Evolutionary conservation across 768 basidiomycete species (phyloP), one percentile per base, ranked within the genome.

Genomic region (Termitomyces sp.): DNA sequence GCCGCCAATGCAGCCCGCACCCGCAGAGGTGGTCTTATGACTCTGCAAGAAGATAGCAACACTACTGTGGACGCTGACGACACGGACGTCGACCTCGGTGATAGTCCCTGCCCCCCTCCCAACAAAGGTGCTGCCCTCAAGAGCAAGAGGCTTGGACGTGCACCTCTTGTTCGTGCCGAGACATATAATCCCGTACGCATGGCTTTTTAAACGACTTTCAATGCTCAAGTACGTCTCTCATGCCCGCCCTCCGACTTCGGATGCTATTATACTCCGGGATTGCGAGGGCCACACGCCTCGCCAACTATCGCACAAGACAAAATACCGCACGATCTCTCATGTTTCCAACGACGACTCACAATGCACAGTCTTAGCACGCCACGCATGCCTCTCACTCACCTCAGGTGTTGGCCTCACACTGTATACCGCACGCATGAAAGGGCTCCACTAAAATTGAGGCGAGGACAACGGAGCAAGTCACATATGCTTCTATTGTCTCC

Each of bases 21-120:
- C 45, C 82, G 88, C 49, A 81, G 88, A 52, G 78, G 75, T 3
- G 70, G 70, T 45, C 72, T 92, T 43, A 78, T 77, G 58, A 85
- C 89, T 13, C 80, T 93, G 4, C 75, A 77, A 9, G 89, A 90
- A 69, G 87, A 87, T 58, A 77, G 76, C n/a, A 84, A 84, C 64
- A 73, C 75, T 9, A 80, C 81, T 12, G 73, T 76, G 36, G 84
- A 86, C 33, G 80, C 79, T 32, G 90, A 91, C 42, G 90, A 90
- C 57, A 88, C 87, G 45, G 88, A 90, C 54, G 83, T 82, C 6
- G 89, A 91, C 63, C 70, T 91, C 45, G 91, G 90, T 14, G 91
- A 90, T 65, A 94, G 92, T 64, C 93, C 93, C 5, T 96, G 93
- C 73, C 91, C 91, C 3, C 87, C 90, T 48, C 85, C 88, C 12